Percentiles rank a stretch among this genome's conserved stretches.
Evolutionary conservation across 768 basidiomycete genomes (phyloP).

Genomic region (Rhodotorula paludigena): DNA sequence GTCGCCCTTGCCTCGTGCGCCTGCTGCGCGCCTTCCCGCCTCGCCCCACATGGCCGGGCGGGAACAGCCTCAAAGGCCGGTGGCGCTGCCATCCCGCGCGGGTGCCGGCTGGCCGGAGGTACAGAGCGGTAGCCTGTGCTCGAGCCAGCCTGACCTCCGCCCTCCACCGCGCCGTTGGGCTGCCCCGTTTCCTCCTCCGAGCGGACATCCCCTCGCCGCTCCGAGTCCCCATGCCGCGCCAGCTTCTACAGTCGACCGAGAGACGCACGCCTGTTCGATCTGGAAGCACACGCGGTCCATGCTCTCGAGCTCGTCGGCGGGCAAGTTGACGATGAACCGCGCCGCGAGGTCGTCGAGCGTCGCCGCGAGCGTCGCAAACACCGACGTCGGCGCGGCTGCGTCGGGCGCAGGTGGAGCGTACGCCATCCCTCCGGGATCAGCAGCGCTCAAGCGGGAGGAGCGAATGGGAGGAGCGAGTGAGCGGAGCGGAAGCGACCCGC

Average conservation of each 20-base stretch:
- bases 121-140: too few species aligned
- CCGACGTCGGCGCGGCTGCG: neutral
- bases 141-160: too few species aligned
- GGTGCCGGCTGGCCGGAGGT: too few species aligned
- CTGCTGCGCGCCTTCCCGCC: too few species aligned
- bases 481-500: too few species aligned
- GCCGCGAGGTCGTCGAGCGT: conserved; percentile 36
- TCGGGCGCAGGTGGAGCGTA: neutral
- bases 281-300: conserved; percentile 95
- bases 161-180: too few species aligned
- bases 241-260: neutral
- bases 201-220: neutral
- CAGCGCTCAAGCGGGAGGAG: neutral
- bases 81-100: too few species aligned
- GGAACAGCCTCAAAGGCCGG: too few species aligned
- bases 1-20: too few species aligned
- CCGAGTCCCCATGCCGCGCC: too few species aligned
- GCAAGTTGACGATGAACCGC: conserved; percentile 93
- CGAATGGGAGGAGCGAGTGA: neutral
- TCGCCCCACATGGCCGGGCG: too few species aligned
- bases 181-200: neutral
- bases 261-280: conserved; percentile 91
- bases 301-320: conserved; percentile 82
- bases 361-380: conserved; percentile 20
- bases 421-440: neutral